Base-by-base conservation (phyloP, 371 early-diverging fungal genomes). In the Thermomucor indicae-seudaticae region DNA sequence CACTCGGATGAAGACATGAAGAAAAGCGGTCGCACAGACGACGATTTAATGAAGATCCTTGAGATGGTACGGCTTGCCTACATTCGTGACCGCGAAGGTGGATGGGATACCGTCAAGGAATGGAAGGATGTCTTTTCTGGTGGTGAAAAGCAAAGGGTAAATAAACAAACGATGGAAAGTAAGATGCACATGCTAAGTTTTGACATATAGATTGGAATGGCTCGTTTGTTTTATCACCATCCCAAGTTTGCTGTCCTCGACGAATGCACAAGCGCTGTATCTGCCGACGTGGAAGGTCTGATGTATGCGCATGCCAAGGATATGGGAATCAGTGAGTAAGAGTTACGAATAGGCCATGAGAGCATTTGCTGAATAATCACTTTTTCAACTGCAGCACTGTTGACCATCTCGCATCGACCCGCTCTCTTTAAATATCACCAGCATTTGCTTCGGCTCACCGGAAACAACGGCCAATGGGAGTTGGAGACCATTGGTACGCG, bases 51-150 rank as follows among this genome's bases (percentile, higher is more conserved):
- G 62, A 69, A 73, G 7, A 88, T 92, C 47, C 65, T 92, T 35
- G 58, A 78, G 23, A 73, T 81, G 19, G 88, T 92, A 6, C 85
- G 90, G 44, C 66, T 94, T 42, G 83, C 73, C 0, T 70, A 78
- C 45, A 79, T 95, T 28, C 90, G 88, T 29, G 83, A 78, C 11
- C 80, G 93, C 55, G 90, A 91, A 77, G 92, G 91, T 39, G 93
- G 95, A 4, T 93, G 87, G 83, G 91, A 92, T 53, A 85, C 89
- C 10, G 64, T 78, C 45, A 89, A 91, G 53, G 92, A 94, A 68
- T 94, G 95, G 95, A 90, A 88, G 62, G 89, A 91, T 70, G 89
- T 90, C 10, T 84, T 94, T 30, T 86, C 91, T 30, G 93, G 92
- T 12, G 95, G 95, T 40, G 95, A 94, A 66, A 94, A 92, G 67